Conservation (phyloP, 805 yeast species). For the Candida corydali region DNA sequence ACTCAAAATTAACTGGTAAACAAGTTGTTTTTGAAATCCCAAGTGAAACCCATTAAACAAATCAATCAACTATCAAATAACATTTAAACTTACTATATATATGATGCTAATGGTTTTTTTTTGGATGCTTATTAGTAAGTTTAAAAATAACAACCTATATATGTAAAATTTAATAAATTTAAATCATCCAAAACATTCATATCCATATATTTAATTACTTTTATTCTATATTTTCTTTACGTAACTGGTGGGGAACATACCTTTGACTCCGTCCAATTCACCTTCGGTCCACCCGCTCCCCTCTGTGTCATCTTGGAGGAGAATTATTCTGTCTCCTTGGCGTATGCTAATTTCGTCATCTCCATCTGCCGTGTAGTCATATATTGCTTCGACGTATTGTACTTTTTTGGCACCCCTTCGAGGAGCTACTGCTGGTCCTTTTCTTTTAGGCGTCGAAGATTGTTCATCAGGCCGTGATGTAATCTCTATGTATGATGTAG, state of each 20-base stretch:
- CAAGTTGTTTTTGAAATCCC: constrained; percentile 96
- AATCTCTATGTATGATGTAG: constrained; percentile 69
- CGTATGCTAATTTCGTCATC: constrained; percentile 71
- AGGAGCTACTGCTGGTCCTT: constrained; percentile 81
- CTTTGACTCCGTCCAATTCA: constrained; percentile 42
- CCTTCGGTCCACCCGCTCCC: constrained; percentile 97
- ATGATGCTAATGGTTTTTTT: too few species aligned
- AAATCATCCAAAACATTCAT: constrained; percentile 1
- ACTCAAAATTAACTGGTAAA: constrained; percentile 98
- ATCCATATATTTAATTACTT: too few species aligned
- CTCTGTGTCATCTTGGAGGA: constrained; percentile 53
- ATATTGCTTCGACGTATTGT: constrained; percentile 62
- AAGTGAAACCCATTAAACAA: constrained; percentile 39
- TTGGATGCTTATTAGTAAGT: constrained; percentile 1
- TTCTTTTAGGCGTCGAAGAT: constrained; percentile 27
- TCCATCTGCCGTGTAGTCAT: constrained; percentile 73
- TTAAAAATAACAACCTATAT: not conserved
- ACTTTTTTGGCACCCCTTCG: constrained; percentile 66
- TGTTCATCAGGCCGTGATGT: constrained; percentile 11
- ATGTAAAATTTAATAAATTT: not conserved
- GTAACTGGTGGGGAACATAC: constrained; percentile 67
- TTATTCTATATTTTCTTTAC: constrained; percentile 36
- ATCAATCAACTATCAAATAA: not conserved
- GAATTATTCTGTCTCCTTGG: constrained; percentile 69
- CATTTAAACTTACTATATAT: not conserved